Percentiles rank a stretch among this genome's conserved stretches.
Conservation (phyloP, 257 asterid species). For the Datura wrightii region DNA sequence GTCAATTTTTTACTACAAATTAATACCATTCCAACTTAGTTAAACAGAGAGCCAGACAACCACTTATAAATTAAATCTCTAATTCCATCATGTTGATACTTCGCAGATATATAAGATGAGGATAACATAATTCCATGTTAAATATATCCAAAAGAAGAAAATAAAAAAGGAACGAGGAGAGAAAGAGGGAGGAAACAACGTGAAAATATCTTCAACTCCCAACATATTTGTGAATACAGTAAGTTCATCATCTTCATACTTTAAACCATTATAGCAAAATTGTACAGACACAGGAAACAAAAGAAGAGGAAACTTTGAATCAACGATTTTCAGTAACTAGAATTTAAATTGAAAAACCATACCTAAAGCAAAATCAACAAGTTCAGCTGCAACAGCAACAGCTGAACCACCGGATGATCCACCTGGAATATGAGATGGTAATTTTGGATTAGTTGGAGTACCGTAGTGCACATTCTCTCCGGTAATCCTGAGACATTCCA, state of each 20-base stretch:
- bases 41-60: neutral
- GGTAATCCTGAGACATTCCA: constrained; percentile 67
- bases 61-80: neutral
- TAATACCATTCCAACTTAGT: neutral
- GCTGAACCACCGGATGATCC: constrained; percentile 97
- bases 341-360: constrained; percentile 34
- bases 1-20: neutral
- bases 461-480: constrained; percentile 78
- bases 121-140: neutral
- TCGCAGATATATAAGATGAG: constrained; percentile 8
- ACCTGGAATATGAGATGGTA: constrained; percentile 80
- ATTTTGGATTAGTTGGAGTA: constrained; percentile 81
- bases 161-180: neutral
- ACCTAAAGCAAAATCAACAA: constrained; percentile 92
- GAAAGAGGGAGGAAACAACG: neutral
- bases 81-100: constrained; percentile 9
- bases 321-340: neutral
- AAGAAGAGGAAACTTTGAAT: constrained; percentile 21
- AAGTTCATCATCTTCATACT: constrained; percentile 17
- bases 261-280: neutral
- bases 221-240: constrained; percentile 6
- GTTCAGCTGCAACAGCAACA: constrained; percentile 83
- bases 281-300: neutral
- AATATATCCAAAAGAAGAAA: constrained; percentile 19
- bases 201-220: constrained; percentile 7